These are phyloP conservation scores for Dryas integrifolia DNA, from an alignment of 331 rosid species.

Conservation along the genomic window DNA sequence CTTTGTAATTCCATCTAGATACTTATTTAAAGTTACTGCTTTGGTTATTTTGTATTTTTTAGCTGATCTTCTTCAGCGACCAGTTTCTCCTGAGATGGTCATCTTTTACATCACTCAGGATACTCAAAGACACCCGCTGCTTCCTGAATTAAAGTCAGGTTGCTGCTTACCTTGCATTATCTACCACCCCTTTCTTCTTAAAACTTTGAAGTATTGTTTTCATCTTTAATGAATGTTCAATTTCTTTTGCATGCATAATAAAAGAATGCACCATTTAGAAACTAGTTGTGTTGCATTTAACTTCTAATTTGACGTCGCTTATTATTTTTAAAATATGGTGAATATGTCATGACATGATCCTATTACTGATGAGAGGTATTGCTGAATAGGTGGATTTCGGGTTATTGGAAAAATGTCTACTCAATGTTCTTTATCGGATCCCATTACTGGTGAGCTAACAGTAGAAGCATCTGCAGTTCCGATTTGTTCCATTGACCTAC, in stretches of 20 bases:
- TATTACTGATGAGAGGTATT: conserved; percentile 26
- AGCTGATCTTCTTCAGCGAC: conserved; percentile 69
- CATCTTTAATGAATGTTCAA: background rate
- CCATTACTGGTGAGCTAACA: conserved; percentile 74
- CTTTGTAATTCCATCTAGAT: conserved; percentile 4
- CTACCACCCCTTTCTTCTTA: background rate
- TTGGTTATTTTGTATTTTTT: conserved; percentile 22
- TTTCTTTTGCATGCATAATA: background rate
- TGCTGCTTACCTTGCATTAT: conserved; percentile 20
- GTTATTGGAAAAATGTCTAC: conserved; percentile 81
- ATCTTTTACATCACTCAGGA: conserved; percentile 88
- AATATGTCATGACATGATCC: conserved; percentile 1
- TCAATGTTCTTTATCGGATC: conserved; percentile 66
- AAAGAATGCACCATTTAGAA: conserved; percentile 1
- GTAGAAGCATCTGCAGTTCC: conserved; percentile 86
- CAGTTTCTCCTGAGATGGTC: conserved; percentile 71
- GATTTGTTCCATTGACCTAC: conserved; percentile 67
- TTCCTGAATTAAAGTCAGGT: conserved; percentile 84
- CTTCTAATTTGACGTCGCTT: conserved; percentile 14
- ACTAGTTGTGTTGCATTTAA: conserved; percentile 6
- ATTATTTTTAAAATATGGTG: conserved; percentile 7
- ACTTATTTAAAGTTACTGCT: conserved; percentile 4
- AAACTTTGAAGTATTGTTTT: background rate
- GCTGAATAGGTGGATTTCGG: conserved; percentile 71
- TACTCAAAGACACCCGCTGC: conserved; percentile 90